Evolutionary conservation across 306 rosid species (phyloP), one percentile per base, ranked within the genome.

Genomic region (Bauhinia variegata): DNA sequence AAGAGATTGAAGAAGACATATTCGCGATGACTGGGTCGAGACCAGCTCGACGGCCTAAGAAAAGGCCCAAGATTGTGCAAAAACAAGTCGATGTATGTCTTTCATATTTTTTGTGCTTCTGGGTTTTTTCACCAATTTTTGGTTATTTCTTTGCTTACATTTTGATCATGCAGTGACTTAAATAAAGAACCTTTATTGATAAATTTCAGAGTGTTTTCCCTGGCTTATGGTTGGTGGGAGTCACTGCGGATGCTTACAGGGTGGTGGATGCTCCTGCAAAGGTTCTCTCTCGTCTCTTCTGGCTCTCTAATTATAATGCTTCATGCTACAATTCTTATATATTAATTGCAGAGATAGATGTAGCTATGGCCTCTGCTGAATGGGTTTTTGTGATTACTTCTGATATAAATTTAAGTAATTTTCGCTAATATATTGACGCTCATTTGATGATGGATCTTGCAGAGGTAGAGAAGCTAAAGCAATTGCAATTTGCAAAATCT

Each of bases 1-100:
- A 90, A 19, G 99, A 93, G 82, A 93, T 93, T 83, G 97, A 93
- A 66, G 97, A 93, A 50, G 97, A 93, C 78, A 68, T 93, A 19
- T 93, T 90, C 68, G 63, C 83, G 41, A 90, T 93, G 92, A 93
- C 97, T 17, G 99, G 97, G 54, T 90, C 96, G 33, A 77, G 97
- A 48, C 99, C 99, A 14, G 49, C 83, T 43, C 82, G 97, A 8
- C 74, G 97, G 79, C 97, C 99, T 63, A 83, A 42, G 85, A 93
- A 93, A 79, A 84, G 97, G 62, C 77, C 95, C 42, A 93, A 86
- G 86, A 93, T 76, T 74, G 79, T 93, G 43, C 99, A 93, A 88
- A 93, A 90, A 73, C 97, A 90, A 65, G 83, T 93, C 52, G 99
- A 93, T 75, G 97, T 93, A 80, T 46, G 71, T 52, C 36, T 65